Evolutionary conservation across 1,139 yeast species (phyloP).

Genomic region (Candida frijolesensis): DNA sequence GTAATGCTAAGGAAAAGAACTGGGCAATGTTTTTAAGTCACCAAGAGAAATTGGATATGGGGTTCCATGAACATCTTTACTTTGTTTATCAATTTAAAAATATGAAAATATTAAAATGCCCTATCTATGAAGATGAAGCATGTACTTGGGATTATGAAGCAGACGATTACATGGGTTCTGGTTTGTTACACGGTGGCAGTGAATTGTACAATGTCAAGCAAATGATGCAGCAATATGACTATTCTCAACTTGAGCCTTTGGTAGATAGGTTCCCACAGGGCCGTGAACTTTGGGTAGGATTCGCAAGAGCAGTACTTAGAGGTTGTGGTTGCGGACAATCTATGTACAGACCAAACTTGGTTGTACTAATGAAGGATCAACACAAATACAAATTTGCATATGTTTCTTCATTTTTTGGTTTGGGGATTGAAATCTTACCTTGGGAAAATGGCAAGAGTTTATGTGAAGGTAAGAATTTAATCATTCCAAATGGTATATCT

Average conservation of each 20-base stretch:
- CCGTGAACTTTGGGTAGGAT: conserved; percentile 49
- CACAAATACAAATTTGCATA: conserved; percentile 30
- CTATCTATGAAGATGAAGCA: conserved; percentile 16
- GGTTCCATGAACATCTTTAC: conserved; percentile 22
- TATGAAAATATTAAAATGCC: conserved; percentile 28
- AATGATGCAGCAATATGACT: conserved; percentile 14
- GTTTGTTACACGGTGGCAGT: conserved; percentile 35
- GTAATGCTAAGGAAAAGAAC: conserved; percentile 24
- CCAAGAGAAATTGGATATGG: conserved; percentile 8
- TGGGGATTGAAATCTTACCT: conserved; percentile 32
- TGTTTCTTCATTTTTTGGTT: conserved; percentile 35
- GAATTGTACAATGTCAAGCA: conserved; percentile 22
- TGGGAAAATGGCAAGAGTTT: conserved; percentile 30
- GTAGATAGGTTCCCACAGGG: conserved; percentile 22
- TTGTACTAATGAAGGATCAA: conserved; percentile 41
- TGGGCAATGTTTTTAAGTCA: conserved; percentile 14
- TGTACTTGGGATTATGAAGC: conserved; percentile 13
- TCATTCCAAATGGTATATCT: conserved; percentile 41
- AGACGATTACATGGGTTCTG: conserved; percentile 21
- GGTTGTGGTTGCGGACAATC: conserved; percentile 50
- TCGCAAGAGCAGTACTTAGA: conserved; percentile 47
- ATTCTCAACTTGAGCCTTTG: conserved; percentile 11
- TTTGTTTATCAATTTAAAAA: conserved; percentile 30
- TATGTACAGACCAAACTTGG: conserved; percentile 48
- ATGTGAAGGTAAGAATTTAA: conserved; percentile 27